Conservation (phyloP, 1,284 basidiomycete genomes). For the Cronartium ribicola region DNA sequence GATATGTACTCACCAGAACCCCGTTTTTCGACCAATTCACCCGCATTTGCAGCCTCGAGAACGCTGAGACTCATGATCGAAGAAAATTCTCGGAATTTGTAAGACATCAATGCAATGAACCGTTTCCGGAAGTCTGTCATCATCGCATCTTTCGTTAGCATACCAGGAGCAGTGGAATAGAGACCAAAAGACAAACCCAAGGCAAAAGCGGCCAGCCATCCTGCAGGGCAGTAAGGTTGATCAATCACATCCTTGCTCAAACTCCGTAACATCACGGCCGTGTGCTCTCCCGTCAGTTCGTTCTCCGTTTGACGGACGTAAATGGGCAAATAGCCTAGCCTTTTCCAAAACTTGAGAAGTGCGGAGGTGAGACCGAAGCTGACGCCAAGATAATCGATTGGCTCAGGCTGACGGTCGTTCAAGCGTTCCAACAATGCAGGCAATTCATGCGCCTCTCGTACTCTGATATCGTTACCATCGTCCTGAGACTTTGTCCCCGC, state of each 20-base stretch:
- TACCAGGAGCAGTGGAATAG: not conserved
- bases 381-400: constrained; percentile 89
- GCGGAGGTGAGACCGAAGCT: constrained; percentile 89
- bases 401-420: constrained; percentile 82
- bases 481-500: not conserved
- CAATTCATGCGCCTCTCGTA: constrained; percentile 75
- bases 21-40: constrained; percentile 51
- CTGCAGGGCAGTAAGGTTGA: constrained; percentile 54
- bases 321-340: constrained; percentile 80
- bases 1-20: constrained; percentile 10
- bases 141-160: not conserved
- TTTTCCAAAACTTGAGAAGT: constrained; percentile 94
- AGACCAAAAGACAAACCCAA: constrained; percentile 60
- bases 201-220: constrained; percentile 86
- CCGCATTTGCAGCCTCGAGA: constrained; percentile 73
- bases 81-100: constrained; percentile 89
- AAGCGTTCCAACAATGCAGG: constrained; percentile 88
- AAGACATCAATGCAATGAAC: constrained; percentile 83
- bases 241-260: constrained; percentile 57
- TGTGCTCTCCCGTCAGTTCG: constrained; percentile 93
- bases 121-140: constrained; percentile 78
- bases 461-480: constrained; percentile 55
- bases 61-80: constrained; percentile 80
- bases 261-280: constrained; percentile 86
- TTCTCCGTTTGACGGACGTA: constrained; percentile 91